phyloP scores from a whole-genome alignment of 768 basidiomycete genomes.

The Tephrocybe sp. region DNA sequence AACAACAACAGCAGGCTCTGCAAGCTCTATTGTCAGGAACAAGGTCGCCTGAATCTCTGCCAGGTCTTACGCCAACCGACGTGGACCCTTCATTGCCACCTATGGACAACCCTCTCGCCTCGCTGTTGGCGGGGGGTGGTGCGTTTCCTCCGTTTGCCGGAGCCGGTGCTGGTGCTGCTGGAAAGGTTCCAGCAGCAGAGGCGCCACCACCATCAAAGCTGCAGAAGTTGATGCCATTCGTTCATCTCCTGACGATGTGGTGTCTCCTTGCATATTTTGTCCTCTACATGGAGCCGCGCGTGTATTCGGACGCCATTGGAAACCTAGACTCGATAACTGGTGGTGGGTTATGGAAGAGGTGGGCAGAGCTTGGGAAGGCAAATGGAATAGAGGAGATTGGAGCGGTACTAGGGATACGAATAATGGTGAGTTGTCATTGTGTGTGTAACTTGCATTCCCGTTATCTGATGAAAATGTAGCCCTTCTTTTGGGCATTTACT shows the following conservation, averaged over 20 bases:
- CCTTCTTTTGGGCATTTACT: slow-evolving; percentile 81
- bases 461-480: slow-evolving; percentile 37
- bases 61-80: slow-evolving; percentile 15
- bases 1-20: slow-evolving; percentile 66
- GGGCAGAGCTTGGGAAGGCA: slow-evolving; percentile 53
- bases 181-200: slow-evolving; percentile 24
- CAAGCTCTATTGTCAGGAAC: slow-evolving; percentile 53
- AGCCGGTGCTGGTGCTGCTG: slow-evolving; percentile 13
- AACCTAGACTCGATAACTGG: slow-evolving; percentile 19
- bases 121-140: slow-evolving; percentile 31
- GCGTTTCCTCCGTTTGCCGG: slow-evolving; percentile 19
- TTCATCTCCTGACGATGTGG: slow-evolving; percentile 69
- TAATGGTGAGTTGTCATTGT: slow-evolving; percentile 46
- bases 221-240: slow-evolving; percentile 61
- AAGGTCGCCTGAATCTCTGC: slow-evolving; percentile 15
- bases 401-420: slow-evolving; percentile 42
- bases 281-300: slow-evolving; percentile 59
- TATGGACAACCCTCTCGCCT: slow-evolving; percentile 47
- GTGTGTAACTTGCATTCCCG: not conserved
- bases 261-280: slow-evolving; percentile 65
- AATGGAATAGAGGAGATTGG: slow-evolving; percentile 30
- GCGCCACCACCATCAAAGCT: slow-evolving; percentile 36
- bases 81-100: slow-evolving; percentile 28
- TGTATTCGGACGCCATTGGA: slow-evolving; percentile 37
- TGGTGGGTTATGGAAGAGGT: slow-evolving; percentile 49